Percentiles rank a stretch among this genome's conserved stretches.
Conservation (phyloP, 352 stramenopile species). For the Thalassiosira sp. region DNA sequence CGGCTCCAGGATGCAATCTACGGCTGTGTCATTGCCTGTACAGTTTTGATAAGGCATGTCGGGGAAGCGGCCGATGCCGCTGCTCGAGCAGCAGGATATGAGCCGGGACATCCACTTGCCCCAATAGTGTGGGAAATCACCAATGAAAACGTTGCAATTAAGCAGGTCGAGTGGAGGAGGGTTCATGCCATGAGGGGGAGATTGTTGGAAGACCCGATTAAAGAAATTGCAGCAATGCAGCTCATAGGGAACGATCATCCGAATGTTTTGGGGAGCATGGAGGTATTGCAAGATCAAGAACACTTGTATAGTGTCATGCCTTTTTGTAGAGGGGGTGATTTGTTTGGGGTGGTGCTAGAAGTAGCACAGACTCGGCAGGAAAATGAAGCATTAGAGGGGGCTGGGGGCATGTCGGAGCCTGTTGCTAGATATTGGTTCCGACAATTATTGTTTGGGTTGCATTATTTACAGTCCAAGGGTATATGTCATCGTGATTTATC, state of each 20-base stretch:
- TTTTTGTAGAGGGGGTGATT: slow-evolving; percentile 82
- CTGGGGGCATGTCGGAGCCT: slow-evolving; percentile 76
- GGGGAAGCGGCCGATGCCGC: slow-evolving; percentile 73
- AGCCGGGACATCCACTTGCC: slow-evolving; percentile 63
- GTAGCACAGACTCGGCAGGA: slow-evolving; percentile 64
- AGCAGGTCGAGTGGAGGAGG: slow-evolving; percentile 80
- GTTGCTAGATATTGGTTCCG: slow-evolving; percentile 83
- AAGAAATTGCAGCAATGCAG: slow-evolving; percentile 84
- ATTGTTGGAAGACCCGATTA: slow-evolving; percentile 84
- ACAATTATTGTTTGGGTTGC: slow-evolving; percentile 79
- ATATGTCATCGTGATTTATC: slow-evolving; percentile 93
- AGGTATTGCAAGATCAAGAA: slow-evolving; percentile 82
- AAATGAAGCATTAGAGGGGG: slow-evolving; percentile 41
- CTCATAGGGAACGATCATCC: slow-evolving; percentile 71
- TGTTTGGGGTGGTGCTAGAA: slow-evolving; percentile 83
- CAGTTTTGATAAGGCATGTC: slow-evolving; percentile 68
- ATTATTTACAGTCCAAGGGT: slow-evolving; percentile 79
- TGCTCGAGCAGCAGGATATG: slow-evolving; percentile 64
- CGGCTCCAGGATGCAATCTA: slow-evolving; percentile 83
- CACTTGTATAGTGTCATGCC: slow-evolving; percentile 85
- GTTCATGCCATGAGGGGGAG: slow-evolving; percentile 73
- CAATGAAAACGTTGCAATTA: slow-evolving; percentile 75
- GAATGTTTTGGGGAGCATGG: slow-evolving; percentile 71
- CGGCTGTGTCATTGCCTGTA: slow-evolving; percentile 72
- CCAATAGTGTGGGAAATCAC: slow-evolving; percentile 82